Evolutionary conservation across 257 asterid species (phyloP), one percentile per base, ranked within the genome.

Genomic region (Forsythia viridissima): DNA sequence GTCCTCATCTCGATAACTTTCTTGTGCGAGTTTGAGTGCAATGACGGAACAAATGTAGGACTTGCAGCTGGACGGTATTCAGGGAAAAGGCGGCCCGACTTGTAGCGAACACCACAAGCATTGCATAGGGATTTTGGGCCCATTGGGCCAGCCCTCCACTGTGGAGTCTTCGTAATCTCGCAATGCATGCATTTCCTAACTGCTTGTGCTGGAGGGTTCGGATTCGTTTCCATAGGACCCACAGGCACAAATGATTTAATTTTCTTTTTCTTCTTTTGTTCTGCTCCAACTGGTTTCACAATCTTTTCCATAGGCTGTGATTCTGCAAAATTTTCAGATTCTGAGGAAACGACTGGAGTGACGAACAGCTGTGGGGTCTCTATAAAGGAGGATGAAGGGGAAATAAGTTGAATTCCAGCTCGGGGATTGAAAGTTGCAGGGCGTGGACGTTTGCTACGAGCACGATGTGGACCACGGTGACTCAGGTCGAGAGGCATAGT

Each of bases 401-500:
- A 77, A 44, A 84, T 73, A 40, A 86, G 91, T 2, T 87, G 95
- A 46, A 87, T 90, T 8, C 84, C 88, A 0, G 93, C 75, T 9
- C 89, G 81, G 0, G 97, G 96, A 59, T 86, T 88, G 69, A 92
- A 94, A 0, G 92, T 79, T 4, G 92, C 74, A 0, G 97, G 97
- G 5, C 96, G 91, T 3, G 98, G 95, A 10, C 99, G 97, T 74
- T 94, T 94, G 86, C 92, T 93, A 12, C 97, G 92, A 2, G 99
- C 99, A 24, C 96, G 92, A 44, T 94, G 99, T 1, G 95, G 78
- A 18, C 94, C 96, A 1, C 87, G 91, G 4, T 85, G 90, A 46
- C 71, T 79, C 4, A 90, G 86, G 82, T 88, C 76, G 16, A 89
- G 88, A 7, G 91, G 94, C 73, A 86, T 18, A 37, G 86, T 81